phyloP scores from a whole-genome alignment of 1,139 yeast species.

The Candida neerlandica region DNA sequence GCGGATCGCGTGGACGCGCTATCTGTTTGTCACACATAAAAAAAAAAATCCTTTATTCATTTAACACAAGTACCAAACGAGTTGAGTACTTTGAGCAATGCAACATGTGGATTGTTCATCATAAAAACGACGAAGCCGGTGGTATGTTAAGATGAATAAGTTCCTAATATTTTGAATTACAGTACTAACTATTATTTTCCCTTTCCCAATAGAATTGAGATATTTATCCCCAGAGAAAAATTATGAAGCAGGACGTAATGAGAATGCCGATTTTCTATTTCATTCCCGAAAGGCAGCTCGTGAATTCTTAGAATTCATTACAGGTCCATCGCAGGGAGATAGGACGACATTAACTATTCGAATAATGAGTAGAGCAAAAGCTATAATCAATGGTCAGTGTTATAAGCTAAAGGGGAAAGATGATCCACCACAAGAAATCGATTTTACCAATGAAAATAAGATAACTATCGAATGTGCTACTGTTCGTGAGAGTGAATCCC shows the following conservation, averaged over 20 bases:
- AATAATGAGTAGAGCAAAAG: conserved; percentile 34
- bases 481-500: conserved; percentile 7
- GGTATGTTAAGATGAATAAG: conserved; percentile 13
- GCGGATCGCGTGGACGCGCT: not conserved
- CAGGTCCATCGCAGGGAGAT: conserved; percentile 14
- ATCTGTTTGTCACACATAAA: not conserved
- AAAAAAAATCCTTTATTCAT: not conserved
- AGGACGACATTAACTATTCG: conserved; percentile 25
- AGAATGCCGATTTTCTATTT: conserved; percentile 20
- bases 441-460: conserved; percentile 18
- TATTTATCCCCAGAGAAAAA: conserved; percentile 21
- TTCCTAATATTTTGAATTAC: too few relatives aligned
- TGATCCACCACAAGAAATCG: conserved; percentile 19
- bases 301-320: conserved; percentile 26
- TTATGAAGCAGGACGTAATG: conserved; percentile 36
- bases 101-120: conserved; percentile 18
- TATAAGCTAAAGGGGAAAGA: conserved; percentile 25
- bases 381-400: conserved; percentile 30
- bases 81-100: not conserved
- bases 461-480: conserved; percentile 23
- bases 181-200: conserved; percentile 5
- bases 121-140: conserved; percentile 15
- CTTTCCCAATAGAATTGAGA: conserved; percentile 9
- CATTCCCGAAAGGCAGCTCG: conserved; percentile 30
- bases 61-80: not conserved